These are phyloP conservation scores for Aurantiochytrium sp. DNA, from an alignment of 108 stramenopile species.

Conservation along the genomic window DNA sequence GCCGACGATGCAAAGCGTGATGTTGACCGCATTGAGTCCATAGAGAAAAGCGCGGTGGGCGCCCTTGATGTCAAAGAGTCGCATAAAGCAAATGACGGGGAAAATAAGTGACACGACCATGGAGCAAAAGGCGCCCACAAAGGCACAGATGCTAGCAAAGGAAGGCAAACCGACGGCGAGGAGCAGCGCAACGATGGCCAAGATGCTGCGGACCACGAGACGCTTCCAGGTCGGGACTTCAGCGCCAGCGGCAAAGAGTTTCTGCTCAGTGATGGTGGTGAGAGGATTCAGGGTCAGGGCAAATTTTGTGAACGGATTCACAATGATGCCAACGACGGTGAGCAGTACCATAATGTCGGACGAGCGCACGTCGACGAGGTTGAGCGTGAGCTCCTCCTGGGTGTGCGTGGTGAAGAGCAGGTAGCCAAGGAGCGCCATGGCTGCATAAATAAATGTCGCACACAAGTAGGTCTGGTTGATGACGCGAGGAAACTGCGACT, in stretches of 20 bases:
- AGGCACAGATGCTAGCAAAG: slow-evolving; percentile 14
- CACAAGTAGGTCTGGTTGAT: neutral
- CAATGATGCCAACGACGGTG: neutral
- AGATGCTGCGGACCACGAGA: neutral
- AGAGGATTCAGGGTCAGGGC: neutral
- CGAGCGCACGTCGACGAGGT: neutral
- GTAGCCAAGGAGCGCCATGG: neutral
- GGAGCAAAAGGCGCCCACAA: slow-evolving; percentile 10
- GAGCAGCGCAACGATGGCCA: neutral
- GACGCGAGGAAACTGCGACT: neutral
- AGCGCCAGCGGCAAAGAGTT: neutral
- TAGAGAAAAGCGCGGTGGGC: neutral
- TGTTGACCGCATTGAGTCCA: neutral
- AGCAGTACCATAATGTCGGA: neutral
- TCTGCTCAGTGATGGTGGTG: neutral
- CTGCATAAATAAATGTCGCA: neutral
- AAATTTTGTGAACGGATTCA: slow-evolving; percentile 8
- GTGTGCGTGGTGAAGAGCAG: neutral
- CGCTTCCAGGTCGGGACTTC: neutral
- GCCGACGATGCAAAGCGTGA: neutral
- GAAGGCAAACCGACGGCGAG: neutral
- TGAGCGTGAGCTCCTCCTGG: neutral
- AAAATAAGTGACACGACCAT: neutral
- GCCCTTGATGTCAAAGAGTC: neutral
- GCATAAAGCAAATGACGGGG: neutral